Evolutionary conservation across 352 stramenopile species (phyloP).

Genomic region (Globisporangium paddicum): DNA sequence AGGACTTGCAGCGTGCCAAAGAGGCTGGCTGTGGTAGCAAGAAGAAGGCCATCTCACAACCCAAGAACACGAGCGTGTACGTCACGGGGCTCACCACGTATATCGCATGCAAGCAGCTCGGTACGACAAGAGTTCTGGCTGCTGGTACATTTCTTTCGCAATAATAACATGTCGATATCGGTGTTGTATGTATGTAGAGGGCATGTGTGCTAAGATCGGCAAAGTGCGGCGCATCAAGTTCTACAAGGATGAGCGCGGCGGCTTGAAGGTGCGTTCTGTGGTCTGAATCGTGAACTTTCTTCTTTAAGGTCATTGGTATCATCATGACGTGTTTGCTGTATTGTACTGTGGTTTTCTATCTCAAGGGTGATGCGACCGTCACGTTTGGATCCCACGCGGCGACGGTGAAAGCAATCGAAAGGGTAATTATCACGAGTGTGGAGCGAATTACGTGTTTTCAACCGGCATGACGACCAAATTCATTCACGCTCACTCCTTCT

Average conservation of each 20-base stretch:
- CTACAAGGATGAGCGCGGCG: constrained; percentile 74
- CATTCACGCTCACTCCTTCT: constrained; percentile 20
- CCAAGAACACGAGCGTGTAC: constrained; percentile 75
- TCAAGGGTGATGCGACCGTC: constrained; percentile 77
- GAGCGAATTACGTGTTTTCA: no score
- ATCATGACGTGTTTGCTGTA: neutral
- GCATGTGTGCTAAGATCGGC: constrained; percentile 59
- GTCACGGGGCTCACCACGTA: constrained; percentile 76
- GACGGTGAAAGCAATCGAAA: constrained; percentile 65
- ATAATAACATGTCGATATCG: neutral
- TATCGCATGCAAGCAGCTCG: constrained; percentile 77
- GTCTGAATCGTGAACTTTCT: neutral
- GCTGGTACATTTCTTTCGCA: no score
- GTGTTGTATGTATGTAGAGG: constrained; percentile 34
- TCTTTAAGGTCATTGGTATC: neutral
- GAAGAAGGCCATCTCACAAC: constrained; percentile 10
- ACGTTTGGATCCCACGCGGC: constrained; percentile 69
- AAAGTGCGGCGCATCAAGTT: constrained; percentile 86
- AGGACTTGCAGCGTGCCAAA: neutral
- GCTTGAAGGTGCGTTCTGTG: constrained; percentile 47
- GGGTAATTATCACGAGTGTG: no score
- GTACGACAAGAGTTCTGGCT: constrained; percentile 19
- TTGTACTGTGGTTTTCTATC: neutral
- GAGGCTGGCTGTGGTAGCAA: neutral
- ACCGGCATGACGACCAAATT: neutral